phyloP scores from a whole-genome alignment of 2,329 filamentous ascomycete genomes.

The Monascus ruber region DNA sequence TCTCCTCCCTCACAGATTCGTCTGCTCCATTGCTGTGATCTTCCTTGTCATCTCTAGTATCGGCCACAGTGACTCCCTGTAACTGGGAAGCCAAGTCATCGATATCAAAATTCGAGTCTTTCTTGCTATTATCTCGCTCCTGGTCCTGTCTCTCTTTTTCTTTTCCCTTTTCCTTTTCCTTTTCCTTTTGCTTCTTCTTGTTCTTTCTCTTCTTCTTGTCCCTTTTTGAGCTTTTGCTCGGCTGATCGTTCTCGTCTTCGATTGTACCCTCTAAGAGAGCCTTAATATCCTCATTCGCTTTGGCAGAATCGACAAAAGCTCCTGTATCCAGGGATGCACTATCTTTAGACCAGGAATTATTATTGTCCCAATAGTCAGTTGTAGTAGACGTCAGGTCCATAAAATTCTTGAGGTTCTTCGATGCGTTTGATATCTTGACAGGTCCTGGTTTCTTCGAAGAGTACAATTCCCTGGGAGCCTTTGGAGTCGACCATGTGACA shows the following conservation, averaged over 20 bases:
- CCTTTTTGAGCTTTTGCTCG: conserved; percentile 23
- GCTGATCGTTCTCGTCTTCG: conserved; percentile 38
- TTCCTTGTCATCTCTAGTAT: conserved; percentile 12
- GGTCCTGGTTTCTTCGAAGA: conserved; percentile 35
- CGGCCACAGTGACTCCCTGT: conserved; percentile 30
- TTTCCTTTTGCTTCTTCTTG: conserved; percentile 3
- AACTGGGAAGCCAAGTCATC: conserved; percentile 35
- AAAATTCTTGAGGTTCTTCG: conserved; percentile 34
- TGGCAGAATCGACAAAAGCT: conserved; percentile 37
- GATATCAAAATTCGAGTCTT: conserved; percentile 21
- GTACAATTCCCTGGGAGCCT: conserved; percentile 42
- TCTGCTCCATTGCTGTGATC: conserved; percentile 27
- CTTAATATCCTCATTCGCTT: conserved; percentile 43
- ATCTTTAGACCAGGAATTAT: conserved; percentile 34
- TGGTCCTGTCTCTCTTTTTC: conserved; percentile 14
- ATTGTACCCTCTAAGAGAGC: conserved; percentile 40
- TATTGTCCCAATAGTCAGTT: conserved; percentile 38
- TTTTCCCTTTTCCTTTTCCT: conserved; percentile 5
- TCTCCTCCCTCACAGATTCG: conserved; percentile 15
- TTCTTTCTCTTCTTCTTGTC: conserved; percentile 25
- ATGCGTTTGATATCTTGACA: conserved; percentile 27
- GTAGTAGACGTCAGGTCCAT: conserved; percentile 39
- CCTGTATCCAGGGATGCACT: conserved; percentile 46
- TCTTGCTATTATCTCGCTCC: conserved; percentile 10
- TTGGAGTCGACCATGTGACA: conserved; percentile 35